Evolutionary conservation across 2,329 filamentous ascomycete genomes (phyloP), one percentile per base, ranked within the genome.

Genomic region (Botrytis elliptica): DNA sequence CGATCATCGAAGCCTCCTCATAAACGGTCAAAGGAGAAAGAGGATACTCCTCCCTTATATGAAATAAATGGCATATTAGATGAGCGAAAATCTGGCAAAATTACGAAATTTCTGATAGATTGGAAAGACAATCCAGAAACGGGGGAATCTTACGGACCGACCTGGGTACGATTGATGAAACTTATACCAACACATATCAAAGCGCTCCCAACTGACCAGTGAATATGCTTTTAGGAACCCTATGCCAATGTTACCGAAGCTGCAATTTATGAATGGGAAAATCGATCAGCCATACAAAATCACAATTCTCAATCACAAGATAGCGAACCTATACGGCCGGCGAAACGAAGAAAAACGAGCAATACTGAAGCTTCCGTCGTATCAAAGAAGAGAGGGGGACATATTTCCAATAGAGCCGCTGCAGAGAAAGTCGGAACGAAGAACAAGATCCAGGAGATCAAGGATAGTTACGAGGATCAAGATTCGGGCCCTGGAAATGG

Each of bases 61-160:
- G 22, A 42, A 9, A 64, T 78, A 55, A 75, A 73, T 29, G 72
- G 67, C 33, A 77, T 78, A 62, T 63, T 76, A 6, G 70, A 60
- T 14, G 76, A 78, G 72, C 74, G 74, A 55, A 74, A 49, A 49
- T 38, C 36, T 49, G 67, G 76, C 12, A 75, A 74, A 46, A 36
- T 77, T 38, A 79, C 79, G 18, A 75, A 83, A n/a, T 91, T 89
- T 76, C 79, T 83, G 4, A 85, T 91, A 71, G 85, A 89, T 77
- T 91, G 89, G 89, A 85, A 83, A 66, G 84, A 86, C 74, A 81
- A 89, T 77, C 81, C 83, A n/a, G 74, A 77, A 3, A 88, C 86
- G 57, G 87, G 86, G 29, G 79, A 85, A 75, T 74, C 75, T 1
- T 90, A 85, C 78, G 73, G 81, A 4, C 85, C 85, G 16, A 86